These are phyloP conservation scores for Umbelopsis sp. DNA, from an alignment of 192 early-diverging fungal species.

Conservation along the genomic window DNA sequence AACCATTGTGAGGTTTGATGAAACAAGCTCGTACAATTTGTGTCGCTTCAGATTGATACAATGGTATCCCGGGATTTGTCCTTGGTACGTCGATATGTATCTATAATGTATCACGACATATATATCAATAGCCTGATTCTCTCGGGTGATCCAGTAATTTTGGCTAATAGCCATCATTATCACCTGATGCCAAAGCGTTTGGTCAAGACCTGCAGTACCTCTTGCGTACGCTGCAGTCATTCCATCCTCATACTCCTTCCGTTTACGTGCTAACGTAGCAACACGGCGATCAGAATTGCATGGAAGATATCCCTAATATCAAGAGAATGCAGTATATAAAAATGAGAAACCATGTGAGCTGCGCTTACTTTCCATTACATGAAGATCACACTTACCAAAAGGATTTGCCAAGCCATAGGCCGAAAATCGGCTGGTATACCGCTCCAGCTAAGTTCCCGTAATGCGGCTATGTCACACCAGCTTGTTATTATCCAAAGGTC, in stretches of 20 bases:
- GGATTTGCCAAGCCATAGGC: slow-evolving; percentile 88
- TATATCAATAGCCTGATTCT: not conserved
- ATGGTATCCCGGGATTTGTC: slow-evolving; percentile 81
- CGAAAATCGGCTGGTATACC: slow-evolving; percentile 89
- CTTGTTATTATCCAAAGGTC: not conserved
- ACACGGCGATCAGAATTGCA: slow-evolving; percentile 83
- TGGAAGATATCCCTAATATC: slow-evolving; percentile 80
- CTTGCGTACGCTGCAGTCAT: slow-evolving; percentile 78
- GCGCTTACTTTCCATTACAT: not conserved
- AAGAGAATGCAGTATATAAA: not conserved
- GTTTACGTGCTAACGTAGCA: slow-evolving; percentile 82
- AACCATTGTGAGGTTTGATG: too few species aligned
- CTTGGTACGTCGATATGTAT: slow-evolving; percentile 95
- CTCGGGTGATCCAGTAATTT: not conserved
- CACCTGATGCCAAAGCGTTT: slow-evolving; percentile 88
- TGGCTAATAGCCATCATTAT: not conserved
- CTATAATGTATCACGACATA: slow-evolving; percentile 29
- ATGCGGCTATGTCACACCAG: slow-evolving; percentile 41
- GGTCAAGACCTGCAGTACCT: slow-evolving; percentile 80
- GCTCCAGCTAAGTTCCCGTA: slow-evolving; percentile 89
- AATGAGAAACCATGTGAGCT: not conserved
- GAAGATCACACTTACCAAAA: slow-evolving; percentile 61
- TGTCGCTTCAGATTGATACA: slow-evolving; percentile 81
- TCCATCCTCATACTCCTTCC: slow-evolving; percentile 92
- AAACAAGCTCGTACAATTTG: slow-evolving; percentile 61